Percentiles rank a stretch among this genome's conserved stretches.
Conservation (phyloP, 163 green algal genomes). For the Chloroidium sp. region DNA sequence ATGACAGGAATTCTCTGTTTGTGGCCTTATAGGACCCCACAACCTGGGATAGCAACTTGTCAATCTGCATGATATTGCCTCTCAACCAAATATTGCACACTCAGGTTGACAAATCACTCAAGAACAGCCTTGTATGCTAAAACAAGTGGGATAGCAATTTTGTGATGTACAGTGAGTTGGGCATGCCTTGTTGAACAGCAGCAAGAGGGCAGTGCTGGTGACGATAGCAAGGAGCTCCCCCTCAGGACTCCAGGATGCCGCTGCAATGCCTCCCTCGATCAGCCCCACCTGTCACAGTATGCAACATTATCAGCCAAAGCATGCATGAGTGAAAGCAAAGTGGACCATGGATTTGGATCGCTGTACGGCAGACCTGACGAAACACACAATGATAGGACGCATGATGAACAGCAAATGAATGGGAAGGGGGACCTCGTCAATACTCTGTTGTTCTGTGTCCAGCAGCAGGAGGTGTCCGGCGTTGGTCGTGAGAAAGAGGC, state of each 20-base stretch:
- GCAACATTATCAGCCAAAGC: background rate
- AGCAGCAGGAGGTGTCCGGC: slow-evolving; percentile 50
- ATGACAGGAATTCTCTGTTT: background rate
- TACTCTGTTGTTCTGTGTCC: background rate
- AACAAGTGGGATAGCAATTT: background rate
- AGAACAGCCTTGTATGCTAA: background rate
- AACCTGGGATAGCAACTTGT: background rate
- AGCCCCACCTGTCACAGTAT: slow-evolving; percentile 47
- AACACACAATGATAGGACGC: background rate
- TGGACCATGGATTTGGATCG: background rate
- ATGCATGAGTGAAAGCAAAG: background rate
- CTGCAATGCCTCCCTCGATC: slow-evolving; percentile 60
- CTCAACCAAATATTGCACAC: background rate
- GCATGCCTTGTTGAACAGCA: slow-evolving; percentile 61
- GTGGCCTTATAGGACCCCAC: background rate
- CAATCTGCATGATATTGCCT: background rate
- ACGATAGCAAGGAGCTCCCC: slow-evolving; percentile 64
- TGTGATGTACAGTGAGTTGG: background rate
- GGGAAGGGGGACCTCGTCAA: slow-evolving; percentile 16
- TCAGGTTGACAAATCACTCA: background rate
- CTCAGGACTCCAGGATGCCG: slow-evolving; percentile 66
- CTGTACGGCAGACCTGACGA: background rate
- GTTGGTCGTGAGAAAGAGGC: slow-evolving; percentile 34
- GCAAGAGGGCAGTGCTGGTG: slow-evolving; percentile 35
- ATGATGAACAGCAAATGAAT: background rate